Percentiles rank a stretch among this genome's conserved stretches.
phyloP scores from a whole-genome alignment of 2,329 filamentous ascomycete species.

The Clonostachys rosea region DNA sequence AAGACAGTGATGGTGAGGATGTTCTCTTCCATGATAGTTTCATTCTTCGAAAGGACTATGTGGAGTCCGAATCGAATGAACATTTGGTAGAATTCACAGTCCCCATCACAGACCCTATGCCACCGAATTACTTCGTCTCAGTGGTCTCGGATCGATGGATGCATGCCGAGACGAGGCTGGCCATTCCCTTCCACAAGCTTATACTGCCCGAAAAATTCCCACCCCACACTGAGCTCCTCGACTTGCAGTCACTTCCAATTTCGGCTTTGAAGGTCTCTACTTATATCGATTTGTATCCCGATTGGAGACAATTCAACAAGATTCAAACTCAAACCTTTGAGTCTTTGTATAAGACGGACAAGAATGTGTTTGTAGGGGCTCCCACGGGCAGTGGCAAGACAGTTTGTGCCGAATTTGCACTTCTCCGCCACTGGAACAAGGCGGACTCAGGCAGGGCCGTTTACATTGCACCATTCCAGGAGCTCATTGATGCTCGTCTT shows the following conservation, averaged over 20 bases:
- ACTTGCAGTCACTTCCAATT: conserved; percentile 86
- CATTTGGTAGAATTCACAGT: conserved; percentile 96
- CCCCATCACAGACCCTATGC: conserved; percentile 95
- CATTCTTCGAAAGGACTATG: conserved; percentile 84
- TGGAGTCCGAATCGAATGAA: conserved; percentile 79
- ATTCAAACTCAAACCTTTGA: conserved; percentile 98
- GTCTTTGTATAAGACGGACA: conserved; percentile 82
- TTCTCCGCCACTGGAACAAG: conserved; percentile 78
- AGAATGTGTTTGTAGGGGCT: conserved; percentile 91
- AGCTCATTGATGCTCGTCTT: conserved; percentile 76
- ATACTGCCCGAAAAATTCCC: conserved; percentile 94
- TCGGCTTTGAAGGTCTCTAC: conserved; percentile 84
- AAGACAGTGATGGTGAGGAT: conserved; percentile 96
- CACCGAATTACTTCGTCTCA: conserved; percentile 97
- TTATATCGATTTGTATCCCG: conserved; percentile 74
- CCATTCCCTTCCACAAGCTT: conserved; percentile 92
- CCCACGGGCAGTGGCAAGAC: conserved; percentile 95
- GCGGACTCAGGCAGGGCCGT: conserved; percentile 65
- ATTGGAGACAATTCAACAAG: conserved; percentile 90
- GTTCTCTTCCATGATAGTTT: conserved; percentile 95
- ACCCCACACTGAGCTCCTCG: conserved; percentile 84
- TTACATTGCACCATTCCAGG: conserved; percentile 92
- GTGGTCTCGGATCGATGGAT: conserved; percentile 96
- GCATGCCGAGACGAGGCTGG: conserved; percentile 90
- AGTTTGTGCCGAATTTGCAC: conserved; percentile 89